Conservation (phyloP, 192 early-diverging fungal species). For the Coemansia sp. region DNA sequence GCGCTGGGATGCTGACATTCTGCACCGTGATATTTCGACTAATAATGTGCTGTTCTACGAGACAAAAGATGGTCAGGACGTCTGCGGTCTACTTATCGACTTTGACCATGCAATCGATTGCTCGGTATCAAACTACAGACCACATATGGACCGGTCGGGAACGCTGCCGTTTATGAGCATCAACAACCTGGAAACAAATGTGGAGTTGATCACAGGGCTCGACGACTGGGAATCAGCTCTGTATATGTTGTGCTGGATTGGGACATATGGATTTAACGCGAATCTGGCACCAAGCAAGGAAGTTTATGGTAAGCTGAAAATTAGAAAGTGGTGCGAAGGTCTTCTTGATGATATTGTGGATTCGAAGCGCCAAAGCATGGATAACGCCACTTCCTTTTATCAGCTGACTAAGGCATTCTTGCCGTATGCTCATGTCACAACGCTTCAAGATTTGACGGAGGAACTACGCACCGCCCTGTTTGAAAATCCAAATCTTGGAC, state of each 20-base stretch:
- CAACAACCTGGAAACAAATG: conserved; percentile 10
- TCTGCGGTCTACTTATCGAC: conserved; percentile 22
- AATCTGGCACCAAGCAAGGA: background rate
- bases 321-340: background rate
- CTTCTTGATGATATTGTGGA: background rate
- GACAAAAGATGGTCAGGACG: background rate
- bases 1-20: conserved; percentile 7
- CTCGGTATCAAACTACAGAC: background rate
- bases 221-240: conserved; percentile 15
- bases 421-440: too few relatives aligned
- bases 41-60: conserved; percentile 23
- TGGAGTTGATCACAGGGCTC: background rate
- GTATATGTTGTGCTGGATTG: conserved; percentile 5
- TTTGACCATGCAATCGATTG: conserved; percentile 16
- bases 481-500: too few relatives aligned
- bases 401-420: too few relatives aligned
- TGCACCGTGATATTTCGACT: conserved; percentile 28
- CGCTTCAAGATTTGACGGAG: too few relatives aligned
- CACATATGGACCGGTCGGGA: background rate
- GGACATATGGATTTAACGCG: conserved; percentile 3
- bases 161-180: conserved; percentile 33
- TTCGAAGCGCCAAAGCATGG: background rate
- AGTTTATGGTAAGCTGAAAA: background rate
- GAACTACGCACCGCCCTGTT: too few relatives aligned
- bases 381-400: background rate